A percentile compares a stretch with the other conserved stretches of the same genome.
Evolutionary conservation across 2,329 filamentous ascomycete species (phyloP).

Genomic region (Pseudogymnoascus sp.): DNA sequence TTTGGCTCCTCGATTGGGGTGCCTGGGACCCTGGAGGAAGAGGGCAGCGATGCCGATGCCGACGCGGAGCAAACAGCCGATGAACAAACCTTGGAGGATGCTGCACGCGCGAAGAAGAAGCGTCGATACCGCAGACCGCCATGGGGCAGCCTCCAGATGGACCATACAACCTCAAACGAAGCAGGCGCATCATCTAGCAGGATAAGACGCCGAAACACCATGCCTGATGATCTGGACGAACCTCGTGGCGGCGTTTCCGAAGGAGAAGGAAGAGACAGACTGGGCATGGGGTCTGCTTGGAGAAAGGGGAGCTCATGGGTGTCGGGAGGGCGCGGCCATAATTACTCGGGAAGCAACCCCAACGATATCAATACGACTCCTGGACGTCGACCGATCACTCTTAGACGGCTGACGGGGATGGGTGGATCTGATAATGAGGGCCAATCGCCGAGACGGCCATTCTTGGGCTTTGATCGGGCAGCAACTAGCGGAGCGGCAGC

Average conservation of each 20-base stretch:
- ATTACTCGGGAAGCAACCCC: constrained; percentile 39
- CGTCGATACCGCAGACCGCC: constrained; percentile 50
- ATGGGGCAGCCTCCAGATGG: background rate
- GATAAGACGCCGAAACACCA: constrained; percentile 57
- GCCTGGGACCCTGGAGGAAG: constrained; percentile 45
- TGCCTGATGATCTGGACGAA: constrained; percentile 49
- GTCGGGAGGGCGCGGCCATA: constrained; percentile 43
- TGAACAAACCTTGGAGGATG: constrained; percentile 49
- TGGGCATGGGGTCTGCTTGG: constrained; percentile 47
- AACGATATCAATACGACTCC: constrained; percentile 45
- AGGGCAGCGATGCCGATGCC: constrained; percentile 63
- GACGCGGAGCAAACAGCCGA: constrained; percentile 83
- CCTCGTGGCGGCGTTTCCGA: constrained; percentile 62
- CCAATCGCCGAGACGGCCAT: constrained; percentile 46
- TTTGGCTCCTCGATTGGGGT: constrained; percentile 35
- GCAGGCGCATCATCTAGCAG: constrained; percentile 48
- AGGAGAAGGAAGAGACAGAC: constrained; percentile 61
- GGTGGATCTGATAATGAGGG: constrained; percentile 56
- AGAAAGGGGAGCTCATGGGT: constrained; percentile 44
- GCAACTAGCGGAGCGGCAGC: constrained; percentile 63
- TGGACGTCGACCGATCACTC: constrained; percentile 51
- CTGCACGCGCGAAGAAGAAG: constrained; percentile 51
- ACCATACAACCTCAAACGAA: constrained; percentile 20
- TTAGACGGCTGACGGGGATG: constrained; percentile 56
- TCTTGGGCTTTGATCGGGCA: constrained; percentile 56